Percentiles rank a stretch among this genome's conserved stretches.
phyloP scores from a whole-genome alignment of 345 rosid species.

The Rhodamnia rubescens region DNA sequence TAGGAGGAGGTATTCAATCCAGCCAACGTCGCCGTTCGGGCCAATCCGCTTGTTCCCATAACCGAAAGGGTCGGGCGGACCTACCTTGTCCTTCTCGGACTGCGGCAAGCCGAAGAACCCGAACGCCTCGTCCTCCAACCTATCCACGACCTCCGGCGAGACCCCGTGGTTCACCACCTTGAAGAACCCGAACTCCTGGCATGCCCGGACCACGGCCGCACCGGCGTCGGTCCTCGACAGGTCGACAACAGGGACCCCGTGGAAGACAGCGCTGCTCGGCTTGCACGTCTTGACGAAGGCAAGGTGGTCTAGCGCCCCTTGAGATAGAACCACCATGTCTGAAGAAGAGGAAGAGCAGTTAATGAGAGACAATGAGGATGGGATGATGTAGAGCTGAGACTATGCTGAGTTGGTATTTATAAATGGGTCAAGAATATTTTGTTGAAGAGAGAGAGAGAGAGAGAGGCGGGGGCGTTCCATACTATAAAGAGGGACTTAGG shows the following conservation, averaged over 20 bases:
- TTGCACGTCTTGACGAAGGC: slow-evolving; percentile 54
- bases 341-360: not conserved
- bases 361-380: not conserved
- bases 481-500: not conserved
- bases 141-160: slow-evolving; percentile 31
- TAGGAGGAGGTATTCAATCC: slow-evolving; percentile 68
- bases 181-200: slow-evolving; percentile 71
- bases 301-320: slow-evolving; percentile 39
- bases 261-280: slow-evolving; percentile 14
- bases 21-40: slow-evolving; percentile 61
- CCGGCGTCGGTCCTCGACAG: slow-evolving; percentile 50
- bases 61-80: slow-evolving; percentile 79
- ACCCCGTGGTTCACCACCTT: slow-evolving; percentile 76
- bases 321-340: slow-evolving; percentile 64
- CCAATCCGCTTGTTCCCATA: slow-evolving; percentile 70
- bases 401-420: not conserved
- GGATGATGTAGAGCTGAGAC: not conserved
- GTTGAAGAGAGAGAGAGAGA: not conserved
- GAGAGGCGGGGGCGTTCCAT: not conserved
- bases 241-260: slow-evolving; percentile 52
- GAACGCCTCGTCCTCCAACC: slow-evolving; percentile 41
- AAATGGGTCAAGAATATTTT: not conserved
- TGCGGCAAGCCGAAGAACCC: slow-evolving; percentile 56
- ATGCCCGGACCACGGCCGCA: slow-evolving; percentile 40
- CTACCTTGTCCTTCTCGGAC: slow-evolving; percentile 40